Evolutionary conservation across 2,329 filamentous ascomycete genomes (phyloP), one percentile per base, ranked within the genome.

Genomic region (Colletotrichum magnum): DNA sequence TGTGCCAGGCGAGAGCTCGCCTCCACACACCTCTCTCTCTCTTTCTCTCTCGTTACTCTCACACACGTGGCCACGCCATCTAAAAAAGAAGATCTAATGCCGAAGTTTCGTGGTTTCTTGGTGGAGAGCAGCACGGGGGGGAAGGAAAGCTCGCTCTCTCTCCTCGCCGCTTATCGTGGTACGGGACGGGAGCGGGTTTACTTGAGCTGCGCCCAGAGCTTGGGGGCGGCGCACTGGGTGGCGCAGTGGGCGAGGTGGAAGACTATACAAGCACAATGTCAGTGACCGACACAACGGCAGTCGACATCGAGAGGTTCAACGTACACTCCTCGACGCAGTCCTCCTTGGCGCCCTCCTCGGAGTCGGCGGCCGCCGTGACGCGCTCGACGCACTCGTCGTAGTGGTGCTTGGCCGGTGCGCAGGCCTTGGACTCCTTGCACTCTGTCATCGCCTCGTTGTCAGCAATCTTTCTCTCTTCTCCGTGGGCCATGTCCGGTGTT

Each of bases 241-340:
- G 95, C 94, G 87, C 96, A 99, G 89, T 98, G 96, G 77, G 93
- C 92, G 77, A 99, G 93, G 85, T 99, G 95, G 93, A 99, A 99
- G 88, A 98, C 95, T 98, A 76, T n/a, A 59, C 3, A 6, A 59
- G 52, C 2, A 36, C 9, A 36, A 36, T 6, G 32, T 36, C 32
- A 36, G 32, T 36, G 10, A 36, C 21, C 21, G 21, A 36, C 32
- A 36, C 6, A 10, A 28, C 16, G 7, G 6, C 48, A 21, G n/a
- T 12, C n/a, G 12, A n/a, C 9, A 21, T 24, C 43, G 4, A 16
- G 15, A 18, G 41, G 5, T n/a, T 5, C 21, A 21, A 90, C 95
- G 84, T 92, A 98, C 96, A 99, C 88, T 99, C 96, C 88, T 99
- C 96, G 75, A 98, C 94, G 79, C 96, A 99, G 87, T 98, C 95